Conservation (phyloP, 176 grass and related monocot species). For the Cenchrus americanus region DNA sequence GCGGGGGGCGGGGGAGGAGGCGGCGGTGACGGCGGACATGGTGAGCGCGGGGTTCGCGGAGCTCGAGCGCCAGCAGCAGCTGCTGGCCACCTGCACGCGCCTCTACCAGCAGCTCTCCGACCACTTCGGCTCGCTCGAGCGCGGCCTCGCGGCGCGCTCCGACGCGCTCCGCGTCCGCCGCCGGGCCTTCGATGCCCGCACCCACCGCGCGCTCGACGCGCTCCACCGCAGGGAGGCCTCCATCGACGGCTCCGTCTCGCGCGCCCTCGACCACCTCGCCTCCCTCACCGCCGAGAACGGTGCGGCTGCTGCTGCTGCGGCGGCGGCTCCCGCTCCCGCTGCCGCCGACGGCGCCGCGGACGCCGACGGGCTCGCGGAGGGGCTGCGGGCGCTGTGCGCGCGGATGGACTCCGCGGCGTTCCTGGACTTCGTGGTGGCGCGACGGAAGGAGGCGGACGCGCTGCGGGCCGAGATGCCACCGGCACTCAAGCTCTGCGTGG, state of each 20-base stretch:
- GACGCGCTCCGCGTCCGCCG: constrained; percentile 69
- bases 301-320: too few species aligned
- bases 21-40: constrained; percentile 25
- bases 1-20: not conserved
- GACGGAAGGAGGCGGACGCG: constrained; percentile 76
- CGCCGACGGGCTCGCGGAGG: constrained; percentile 40
- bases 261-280: constrained; percentile 55
- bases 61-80: constrained; percentile 86
- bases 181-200: constrained; percentile 49
- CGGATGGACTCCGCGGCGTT: constrained; percentile 77
- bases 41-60: constrained; percentile 78
- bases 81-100: constrained; percentile 80
- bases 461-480: constrained; percentile 65
- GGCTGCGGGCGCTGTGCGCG: constrained; percentile 53
- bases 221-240: constrained; percentile 61
- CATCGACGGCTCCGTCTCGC: constrained; percentile 61
- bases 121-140: constrained; percentile 81
- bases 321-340: not conserved
- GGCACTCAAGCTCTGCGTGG: constrained; percentile 67
- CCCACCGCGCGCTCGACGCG: constrained; percentile 51
- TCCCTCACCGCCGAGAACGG: constrained; percentile 16
- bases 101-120: constrained; percentile 88
- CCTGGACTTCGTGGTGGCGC: constrained; percentile 59
- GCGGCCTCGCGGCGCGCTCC: constrained; percentile 60
- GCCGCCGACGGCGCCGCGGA: not conserved